Evolutionary conservation across 2,329 filamentous ascomycete species (phyloP).

Genomic region (Dothideomycetidae sp.): DNA sequence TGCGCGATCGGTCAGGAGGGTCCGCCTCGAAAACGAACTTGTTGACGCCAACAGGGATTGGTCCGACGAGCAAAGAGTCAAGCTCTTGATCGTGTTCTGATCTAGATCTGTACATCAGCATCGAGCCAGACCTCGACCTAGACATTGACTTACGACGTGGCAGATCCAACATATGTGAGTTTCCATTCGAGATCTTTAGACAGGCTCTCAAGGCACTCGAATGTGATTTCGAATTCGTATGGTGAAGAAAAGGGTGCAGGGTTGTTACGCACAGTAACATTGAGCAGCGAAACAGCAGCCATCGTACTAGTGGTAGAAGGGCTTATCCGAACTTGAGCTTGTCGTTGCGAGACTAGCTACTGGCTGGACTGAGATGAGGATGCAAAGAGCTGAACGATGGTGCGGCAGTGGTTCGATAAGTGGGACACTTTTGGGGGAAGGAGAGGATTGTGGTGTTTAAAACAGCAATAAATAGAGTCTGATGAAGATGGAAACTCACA

Average conservation of each 20-base stretch:
- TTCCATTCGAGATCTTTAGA: slow-evolving; percentile 99
- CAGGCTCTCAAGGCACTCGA: slow-evolving; percentile 88
- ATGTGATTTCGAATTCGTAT: slow-evolving; percentile 97
- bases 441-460: too few relatives aligned
- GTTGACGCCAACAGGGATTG: slow-evolving; percentile 95
- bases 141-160: slow-evolving; percentile 64
- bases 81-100: slow-evolving; percentile 98
- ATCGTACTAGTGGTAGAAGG: slow-evolving; percentile 40
- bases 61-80: slow-evolving; percentile 87
- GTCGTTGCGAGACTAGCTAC: too few relatives aligned
- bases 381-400: too few relatives aligned
- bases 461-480: too few relatives aligned
- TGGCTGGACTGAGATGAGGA: too few relatives aligned
- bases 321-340: too few relatives aligned
- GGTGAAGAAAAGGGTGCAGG: slow-evolving; percentile 83
- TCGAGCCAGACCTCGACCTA: too few relatives aligned
- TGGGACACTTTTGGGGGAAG: too few relatives aligned
- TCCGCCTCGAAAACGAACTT: slow-evolving; percentile 98
- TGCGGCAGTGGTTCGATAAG: too few relatives aligned
- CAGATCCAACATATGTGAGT: slow-evolving; percentile 94
- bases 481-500: too few relatives aligned
- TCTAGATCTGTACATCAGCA: too few relatives aligned
- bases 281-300: slow-evolving; percentile 92
- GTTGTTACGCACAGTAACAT: slow-evolving; percentile 94
- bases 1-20: slow-evolving; percentile 74